Evolutionary conservation across 2,329 filamentous ascomycete species (phyloP), one percentile per base, ranked within the genome.

Genomic region (Coniochaeta ligniaria): DNA sequence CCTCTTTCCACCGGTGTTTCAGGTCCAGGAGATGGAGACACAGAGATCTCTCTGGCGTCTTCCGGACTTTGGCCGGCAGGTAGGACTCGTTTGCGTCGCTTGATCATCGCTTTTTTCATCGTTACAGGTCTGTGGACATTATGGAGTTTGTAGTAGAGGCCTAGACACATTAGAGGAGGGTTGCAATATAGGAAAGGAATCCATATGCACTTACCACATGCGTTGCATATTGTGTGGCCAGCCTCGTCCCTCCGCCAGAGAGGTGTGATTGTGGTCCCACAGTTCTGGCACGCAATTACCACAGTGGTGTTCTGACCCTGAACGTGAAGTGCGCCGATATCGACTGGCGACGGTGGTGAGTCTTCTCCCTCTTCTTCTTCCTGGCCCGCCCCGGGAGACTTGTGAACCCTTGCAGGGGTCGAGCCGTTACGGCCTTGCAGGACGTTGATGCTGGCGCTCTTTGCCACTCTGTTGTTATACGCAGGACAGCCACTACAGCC

Each of bases 31-130:
- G 71, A 74, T 20, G 76, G 74, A 3, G 78, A 76, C 20, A 80
- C 77, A 14, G 78, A 75, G 7, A 74, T 78, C 35, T 86, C 83
- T 38, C 80, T 77, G 54, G 76, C 72, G 57, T 80, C 67, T 28
- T 70, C 71, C 59, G 77, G 47, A 14, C 24, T 52, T 31, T 52
- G 47, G 24, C 47, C 74, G 22, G 74, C 73, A 59, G 76, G 93
- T 50, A 98, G 93, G 6, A 98, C 92, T 61, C 95, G 88, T 80
- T 98, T 98, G 63, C 95, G 84, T 63, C 95, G 86, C 75, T 99
- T 98, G 73, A 99, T 99, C 28, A 96, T 90, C 3, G 92, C 90
- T 74, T 97, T 98, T 75, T 98, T 99, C 95, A 99, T 98, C n/a
- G 92, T 92, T 6, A 95, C 91, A 0, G 95, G 95, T 47, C 95